Evolutionary conservation across 495 filamentous ascomycete species (phyloP).

Genomic region (Talaromyces trachyspermus): DNA sequence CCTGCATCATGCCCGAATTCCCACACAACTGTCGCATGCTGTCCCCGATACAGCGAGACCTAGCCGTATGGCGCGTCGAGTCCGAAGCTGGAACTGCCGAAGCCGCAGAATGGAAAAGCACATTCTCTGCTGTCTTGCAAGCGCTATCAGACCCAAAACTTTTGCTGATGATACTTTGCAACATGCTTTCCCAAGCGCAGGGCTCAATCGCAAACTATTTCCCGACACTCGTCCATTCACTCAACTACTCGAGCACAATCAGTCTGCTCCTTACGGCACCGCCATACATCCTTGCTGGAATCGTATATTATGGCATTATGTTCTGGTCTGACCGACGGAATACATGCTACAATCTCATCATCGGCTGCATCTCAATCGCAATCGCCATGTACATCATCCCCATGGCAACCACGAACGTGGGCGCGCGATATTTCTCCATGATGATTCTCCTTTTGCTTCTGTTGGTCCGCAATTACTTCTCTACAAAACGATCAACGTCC

Average conservation of each 20-base stretch:
- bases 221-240: conserved; percentile 71
- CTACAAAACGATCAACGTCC: conserved; percentile 73
- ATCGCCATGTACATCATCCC: conserved; percentile 68
- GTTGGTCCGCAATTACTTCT: conserved; percentile 61
- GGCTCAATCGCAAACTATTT: conserved; percentile 85
- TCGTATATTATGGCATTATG: conserved; percentile 63
- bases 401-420: conserved; percentile 55
- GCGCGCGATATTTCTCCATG: conserved; percentile 71
- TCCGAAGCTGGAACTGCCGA: conserved; percentile 58
- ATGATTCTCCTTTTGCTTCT: conserved; percentile 61
- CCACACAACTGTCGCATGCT: conserved; percentile 70
- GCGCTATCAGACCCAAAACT: conserved; percentile 71
- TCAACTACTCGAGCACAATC: conserved; percentile 57
- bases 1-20: conserved; percentile 68
- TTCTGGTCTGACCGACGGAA: conserved; percentile 73
- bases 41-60: conserved; percentile 56
- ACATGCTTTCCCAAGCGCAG: conserved; percentile 66
- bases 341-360: conserved; percentile 73
- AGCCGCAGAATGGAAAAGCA: conserved; percentile 59
- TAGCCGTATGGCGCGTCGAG: conserved; percentile 64
- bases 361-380: conserved; percentile 53
- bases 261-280: conserved; percentile 74
- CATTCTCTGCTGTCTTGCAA: conserved; percentile 54
- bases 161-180: conserved; percentile 32
- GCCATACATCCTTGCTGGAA: conserved; percentile 64